Evolutionary conservation across 805 yeast genomes (phyloP).

Genomic region (Candida bentonensis): DNA sequence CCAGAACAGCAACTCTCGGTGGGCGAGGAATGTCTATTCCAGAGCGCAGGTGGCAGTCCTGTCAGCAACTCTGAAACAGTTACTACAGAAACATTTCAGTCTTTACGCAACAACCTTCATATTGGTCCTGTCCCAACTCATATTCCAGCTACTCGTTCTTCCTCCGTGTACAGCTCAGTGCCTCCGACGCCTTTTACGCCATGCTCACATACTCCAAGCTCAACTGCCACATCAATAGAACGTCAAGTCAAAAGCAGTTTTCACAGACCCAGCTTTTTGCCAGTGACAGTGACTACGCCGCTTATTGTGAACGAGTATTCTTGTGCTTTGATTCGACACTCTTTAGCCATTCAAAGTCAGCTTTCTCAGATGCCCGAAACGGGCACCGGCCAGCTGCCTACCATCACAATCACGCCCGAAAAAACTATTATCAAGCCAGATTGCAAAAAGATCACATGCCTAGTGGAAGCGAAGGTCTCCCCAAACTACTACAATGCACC

Average conservation of each 20-base stretch:
- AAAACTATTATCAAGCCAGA: neutral
- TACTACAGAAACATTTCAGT: too few relatives aligned
- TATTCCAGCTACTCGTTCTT: too few relatives aligned
- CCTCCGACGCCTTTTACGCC: neutral
- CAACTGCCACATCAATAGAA: neutral
- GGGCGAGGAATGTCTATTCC: too few relatives aligned
- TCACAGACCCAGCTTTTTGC: neutral
- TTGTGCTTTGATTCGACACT: neutral
- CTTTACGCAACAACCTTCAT: too few relatives aligned
- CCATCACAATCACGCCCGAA: neutral
- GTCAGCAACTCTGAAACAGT: too few relatives aligned
- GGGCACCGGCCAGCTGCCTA: neutral
- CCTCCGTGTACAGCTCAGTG: too few relatives aligned
- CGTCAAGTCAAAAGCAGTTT: neutral
- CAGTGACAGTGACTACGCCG: neutral
- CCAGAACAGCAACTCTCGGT: too few relatives aligned
- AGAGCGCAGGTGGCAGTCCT: too few relatives aligned
- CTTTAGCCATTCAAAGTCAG: neutral
- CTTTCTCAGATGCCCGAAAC: neutral
- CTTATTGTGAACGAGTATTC: neutral
- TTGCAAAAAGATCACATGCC: neutral
- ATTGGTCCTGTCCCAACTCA: too few relatives aligned
- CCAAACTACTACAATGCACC: neutral
- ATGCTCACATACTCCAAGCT: neutral
- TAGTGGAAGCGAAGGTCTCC: neutral